Base-by-base conservation (phyloP, 2,329 filamentous ascomycete genomes). In the Fusarium citri region DNA sequence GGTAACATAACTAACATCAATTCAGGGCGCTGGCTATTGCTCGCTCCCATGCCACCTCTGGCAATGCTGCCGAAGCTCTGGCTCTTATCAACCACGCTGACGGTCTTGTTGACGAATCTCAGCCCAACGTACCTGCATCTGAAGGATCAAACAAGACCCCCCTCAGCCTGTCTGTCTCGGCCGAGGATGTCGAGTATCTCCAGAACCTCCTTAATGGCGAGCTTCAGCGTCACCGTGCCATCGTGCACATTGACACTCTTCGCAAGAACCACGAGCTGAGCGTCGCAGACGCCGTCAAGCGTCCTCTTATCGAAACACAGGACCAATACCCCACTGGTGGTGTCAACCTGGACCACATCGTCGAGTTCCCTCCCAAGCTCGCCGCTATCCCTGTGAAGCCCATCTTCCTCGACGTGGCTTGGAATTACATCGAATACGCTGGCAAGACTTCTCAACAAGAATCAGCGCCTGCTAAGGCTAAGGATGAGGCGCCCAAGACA, bases 371-470 rank as follows among this genome's bases (percentile, higher is more conserved):
- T 15, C 94, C 95, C 2, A 92, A 90, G 77, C 83, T 98, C 71
- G 89, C 93, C 66, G 87, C 92, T 3, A 89, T 98, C 41, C 94
- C 96, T 0, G 91, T 97, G 55, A 99, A 99, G 83, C 96, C 96
- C 28, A 86, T 98, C 34, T 98, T 98, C 85, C 88, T 98, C 63
- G 96, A 99, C 77, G 91, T 97, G 10, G 96, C 96, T 12, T 99
- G 94, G 92, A 98, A 98, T 78, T 98, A 98, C 78, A 94, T 99
- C 67, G 89, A 94, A 50, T 99, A 99, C 77, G 94, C 94, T 1
- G 90, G 89, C 34, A 89, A 89, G 72, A 72, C 80, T 31, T 76
- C 78, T 9, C 72, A 54, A 12, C 42, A 72, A 57, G 71, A 66
- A 8, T 68, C 72, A 25, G 69, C 71, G 31, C 63, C 72, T 28